A percentile compares a stretch with the other conserved stretches of the same genome.
phyloP scores from a whole-genome alignment of 148 eudicot genomes.

The Cornus florida region DNA sequence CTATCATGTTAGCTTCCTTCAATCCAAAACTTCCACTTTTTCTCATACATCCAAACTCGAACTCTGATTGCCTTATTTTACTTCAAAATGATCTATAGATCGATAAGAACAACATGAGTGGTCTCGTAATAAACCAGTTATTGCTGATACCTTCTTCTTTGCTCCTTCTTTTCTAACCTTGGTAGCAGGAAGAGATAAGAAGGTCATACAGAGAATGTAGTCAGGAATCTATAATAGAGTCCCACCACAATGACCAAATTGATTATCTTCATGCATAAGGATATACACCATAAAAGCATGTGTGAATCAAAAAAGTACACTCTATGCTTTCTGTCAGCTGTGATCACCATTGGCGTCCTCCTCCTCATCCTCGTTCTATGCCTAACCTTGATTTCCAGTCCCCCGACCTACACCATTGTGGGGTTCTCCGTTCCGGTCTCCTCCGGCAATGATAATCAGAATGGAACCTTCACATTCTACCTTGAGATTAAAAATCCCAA shows the following conservation, averaged over 20 bases:
- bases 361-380: not conserved
- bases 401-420: constrained; percentile 2
- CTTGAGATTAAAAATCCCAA: constrained; percentile 17
- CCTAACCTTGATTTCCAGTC: constrained; percentile 11
- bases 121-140: too few relatives aligned
- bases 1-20: not conserved
- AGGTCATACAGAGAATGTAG: too few relatives aligned
- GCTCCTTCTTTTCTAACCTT: too few relatives aligned
- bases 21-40: not conserved
- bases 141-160: too few relatives aligned
- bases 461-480: not conserved
- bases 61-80: too few relatives aligned
- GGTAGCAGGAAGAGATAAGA: too few relatives aligned
- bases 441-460: not conserved
- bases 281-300: not conserved
- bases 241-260: too few relatives aligned
- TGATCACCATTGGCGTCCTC: not conserved
- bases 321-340: constrained; percentile 11
- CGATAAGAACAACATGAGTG: too few relatives aligned
- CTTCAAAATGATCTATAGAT: too few relatives aligned
- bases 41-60: not conserved
- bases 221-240: too few relatives aligned
- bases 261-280: not conserved
- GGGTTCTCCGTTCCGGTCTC: not conserved
- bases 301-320: not conserved